phyloP scores from a whole-genome alignment of 257 asterid genomes.

The Gardenia jasminoides region DNA sequence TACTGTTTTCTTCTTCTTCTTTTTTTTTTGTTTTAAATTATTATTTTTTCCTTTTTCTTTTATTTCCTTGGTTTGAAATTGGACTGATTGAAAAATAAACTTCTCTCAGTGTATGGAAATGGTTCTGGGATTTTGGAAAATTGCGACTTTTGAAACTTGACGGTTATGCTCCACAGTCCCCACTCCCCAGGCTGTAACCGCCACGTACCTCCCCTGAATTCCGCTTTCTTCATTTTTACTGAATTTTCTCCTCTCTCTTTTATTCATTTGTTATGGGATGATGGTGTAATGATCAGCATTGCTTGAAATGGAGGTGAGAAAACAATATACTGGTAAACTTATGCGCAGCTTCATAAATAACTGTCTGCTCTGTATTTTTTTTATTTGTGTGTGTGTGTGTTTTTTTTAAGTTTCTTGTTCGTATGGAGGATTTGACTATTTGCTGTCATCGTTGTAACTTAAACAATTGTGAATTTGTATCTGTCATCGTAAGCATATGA shows the following conservation, averaged over 20 bases:
- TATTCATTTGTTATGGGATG: too few species aligned
- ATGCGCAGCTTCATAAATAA: background rate
- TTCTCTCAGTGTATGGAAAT: background rate
- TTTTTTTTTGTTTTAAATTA: background rate
- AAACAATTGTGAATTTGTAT: too few species aligned
- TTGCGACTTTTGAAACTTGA: background rate
- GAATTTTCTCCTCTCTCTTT: background rate
- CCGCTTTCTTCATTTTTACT: background rate
- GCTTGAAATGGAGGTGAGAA: background rate
- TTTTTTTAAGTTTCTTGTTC: too few species aligned
- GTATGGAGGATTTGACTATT: too few species aligned
- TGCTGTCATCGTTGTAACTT: too few species aligned
- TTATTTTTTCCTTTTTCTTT: background rate
- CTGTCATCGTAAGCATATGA: background rate
- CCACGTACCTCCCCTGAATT: background rate
- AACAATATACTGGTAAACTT: background rate
- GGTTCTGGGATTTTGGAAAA: background rate
- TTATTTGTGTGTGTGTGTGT: too few species aligned
- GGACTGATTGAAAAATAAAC: background rate
- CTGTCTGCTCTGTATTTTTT: too few species aligned
- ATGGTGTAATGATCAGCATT: background rate
- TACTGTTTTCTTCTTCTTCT: background rate
- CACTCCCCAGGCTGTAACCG: conserved; percentile 14
- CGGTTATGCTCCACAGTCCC: conserved; percentile 12
- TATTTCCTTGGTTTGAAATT: background rate